A percentile compares a stretch with the other conserved stretches of the same genome.
Conservation (phyloP, 495 filamentous ascomycete genomes). For the Aspergillus haitiensis region DNA sequence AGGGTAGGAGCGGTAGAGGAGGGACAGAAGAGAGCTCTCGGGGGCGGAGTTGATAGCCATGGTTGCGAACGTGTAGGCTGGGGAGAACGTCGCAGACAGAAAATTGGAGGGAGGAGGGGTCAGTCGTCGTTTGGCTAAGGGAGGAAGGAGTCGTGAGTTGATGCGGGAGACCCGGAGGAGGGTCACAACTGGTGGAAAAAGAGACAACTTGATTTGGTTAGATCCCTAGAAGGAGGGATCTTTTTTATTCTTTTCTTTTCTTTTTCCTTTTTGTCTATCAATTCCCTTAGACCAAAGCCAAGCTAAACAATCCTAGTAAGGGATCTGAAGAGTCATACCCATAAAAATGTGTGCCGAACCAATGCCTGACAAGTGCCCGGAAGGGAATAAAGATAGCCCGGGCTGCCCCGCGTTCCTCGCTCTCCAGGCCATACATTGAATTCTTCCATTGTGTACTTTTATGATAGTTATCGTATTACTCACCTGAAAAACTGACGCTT, state of each 20-base stretch:
- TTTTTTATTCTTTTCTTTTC: neutral
- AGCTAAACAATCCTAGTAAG: neutral
- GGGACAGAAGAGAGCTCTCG: constrained; percentile 52
- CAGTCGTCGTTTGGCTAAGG: constrained; percentile 23
- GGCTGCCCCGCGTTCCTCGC: constrained; percentile 2
- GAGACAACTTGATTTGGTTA: constrained; percentile 32
- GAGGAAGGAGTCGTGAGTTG: constrained; percentile 37
- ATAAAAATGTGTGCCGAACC: constrained; percentile 22
- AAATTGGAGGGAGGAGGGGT: constrained; percentile 38
- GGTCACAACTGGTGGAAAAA: constrained; percentile 27
- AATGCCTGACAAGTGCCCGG: constrained; percentile 11
- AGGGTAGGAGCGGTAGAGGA: constrained; percentile 57
- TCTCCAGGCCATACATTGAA: no score
- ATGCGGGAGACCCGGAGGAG: constrained; percentile 38
- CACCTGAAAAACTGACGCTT: no score
- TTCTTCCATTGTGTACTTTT: no score
- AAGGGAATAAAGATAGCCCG: constrained; percentile 12
- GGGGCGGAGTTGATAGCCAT: constrained; percentile 55
- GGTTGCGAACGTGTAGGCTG: constrained; percentile 27
- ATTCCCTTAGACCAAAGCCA: neutral
- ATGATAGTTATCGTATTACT: no score
- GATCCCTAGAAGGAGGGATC: constrained; percentile 33
- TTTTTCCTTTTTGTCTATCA: no score
- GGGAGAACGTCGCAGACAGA: constrained; percentile 21
- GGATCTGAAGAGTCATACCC: constrained; percentile 13